Evolutionary conservation across 2,329 filamentous ascomycete species (phyloP).

Genomic region (Reticulascus tulasneorum): DNA sequence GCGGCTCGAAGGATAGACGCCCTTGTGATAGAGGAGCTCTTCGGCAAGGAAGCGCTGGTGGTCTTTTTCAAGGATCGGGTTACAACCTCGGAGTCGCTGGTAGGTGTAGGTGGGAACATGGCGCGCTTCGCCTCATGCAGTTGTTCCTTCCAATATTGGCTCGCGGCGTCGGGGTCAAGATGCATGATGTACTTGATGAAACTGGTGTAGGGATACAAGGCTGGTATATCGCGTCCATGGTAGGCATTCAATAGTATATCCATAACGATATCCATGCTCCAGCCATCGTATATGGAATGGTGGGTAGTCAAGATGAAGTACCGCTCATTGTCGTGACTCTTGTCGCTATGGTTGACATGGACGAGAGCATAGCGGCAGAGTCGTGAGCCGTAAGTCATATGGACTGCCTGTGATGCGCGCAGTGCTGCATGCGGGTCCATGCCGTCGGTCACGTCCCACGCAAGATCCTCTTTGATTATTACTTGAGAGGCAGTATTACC

Average conservation of each 20-base stretch:
- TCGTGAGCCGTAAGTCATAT: neutral
- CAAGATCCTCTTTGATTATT: neutral
- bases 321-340: neutral
- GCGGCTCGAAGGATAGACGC: conserved; percentile 32
- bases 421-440: neutral
- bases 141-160: conserved; percentile 11
- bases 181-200: conserved; percentile 11
- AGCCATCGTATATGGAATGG: neutral
- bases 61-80: neutral
- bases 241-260: neutral
- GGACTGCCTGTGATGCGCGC: neutral
- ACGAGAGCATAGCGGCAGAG: conserved; percentile 2
- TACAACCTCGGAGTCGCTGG: neutral
- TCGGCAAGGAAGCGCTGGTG: neutral
- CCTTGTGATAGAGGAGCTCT: conserved; percentile 5
- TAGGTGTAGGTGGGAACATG: conserved; percentile 7
- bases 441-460: neutral
- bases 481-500: conserved; percentile 4
- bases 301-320: neutral
- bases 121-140: conserved; percentile 8
- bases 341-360: neutral
- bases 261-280: neutral
- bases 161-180: conserved; percentile 5
- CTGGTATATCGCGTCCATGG: neutral
- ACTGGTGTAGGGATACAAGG: conserved; percentile 3